phyloP scores from a whole-genome alignment of 352 stramenopile genomes.

The Chrysophaeum taylorii region DNA sequence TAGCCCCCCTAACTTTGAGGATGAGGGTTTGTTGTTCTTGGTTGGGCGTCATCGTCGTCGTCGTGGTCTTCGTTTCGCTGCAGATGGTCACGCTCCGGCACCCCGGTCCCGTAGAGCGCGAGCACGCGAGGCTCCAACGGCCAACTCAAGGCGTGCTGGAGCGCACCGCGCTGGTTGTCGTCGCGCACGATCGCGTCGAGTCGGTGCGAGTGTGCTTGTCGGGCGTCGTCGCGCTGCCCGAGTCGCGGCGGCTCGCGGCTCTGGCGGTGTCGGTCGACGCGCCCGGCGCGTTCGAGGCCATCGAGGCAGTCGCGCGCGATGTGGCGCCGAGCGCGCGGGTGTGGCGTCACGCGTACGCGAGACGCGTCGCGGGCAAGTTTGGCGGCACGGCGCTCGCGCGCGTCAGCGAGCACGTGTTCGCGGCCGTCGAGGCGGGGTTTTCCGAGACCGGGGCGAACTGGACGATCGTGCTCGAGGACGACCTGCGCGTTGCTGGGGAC shows the following conservation, averaged over 20 bases:
- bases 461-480: constrained; percentile 3
- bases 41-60: no score
- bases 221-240: background rate
- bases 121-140: no score
- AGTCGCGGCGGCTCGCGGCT: background rate
- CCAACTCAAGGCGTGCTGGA: no score
- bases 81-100: no score
- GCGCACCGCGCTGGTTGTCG: background rate
- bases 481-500: background rate
- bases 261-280: constrained; percentile 2
- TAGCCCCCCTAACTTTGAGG: no score
- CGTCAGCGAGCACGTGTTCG: background rate
- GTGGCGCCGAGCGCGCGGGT: background rate
- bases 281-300: background rate
- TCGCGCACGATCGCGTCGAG: constrained; percentile 4
- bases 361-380: background rate
- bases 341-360: background rate
- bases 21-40: no score
- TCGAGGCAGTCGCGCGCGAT: background rate
- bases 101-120: no score
- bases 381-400: background rate
- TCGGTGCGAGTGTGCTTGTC: background rate
- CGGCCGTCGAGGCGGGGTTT: background rate
- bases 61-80: no score
- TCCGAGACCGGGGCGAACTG: background rate